Base-by-base conservation (phyloP, 305 asterid genomes). In the Withania somnifera region DNA sequence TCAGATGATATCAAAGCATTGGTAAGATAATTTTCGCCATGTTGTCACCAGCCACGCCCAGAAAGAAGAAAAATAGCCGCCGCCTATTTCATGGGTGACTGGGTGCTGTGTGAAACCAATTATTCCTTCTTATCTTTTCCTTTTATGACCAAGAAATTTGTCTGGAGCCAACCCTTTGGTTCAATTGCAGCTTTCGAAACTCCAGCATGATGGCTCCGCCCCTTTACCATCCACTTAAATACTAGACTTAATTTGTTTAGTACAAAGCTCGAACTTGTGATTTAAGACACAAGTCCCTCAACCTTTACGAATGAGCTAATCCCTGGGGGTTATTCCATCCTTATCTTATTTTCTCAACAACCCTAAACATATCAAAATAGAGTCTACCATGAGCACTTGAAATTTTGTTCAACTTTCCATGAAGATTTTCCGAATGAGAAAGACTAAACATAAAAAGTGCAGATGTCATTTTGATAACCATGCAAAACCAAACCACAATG, bases 351-450 rank as follows among this genome's bases (percentile, higher is more conserved):
- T 64, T 66, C 51, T 36, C 24, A 9, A 66, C 30, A 34, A 34
- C 36, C 5, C 76, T 66, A 36, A 66, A 36, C 26, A 45, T 24
- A 28, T 8, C 60, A 47, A 47, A 26, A 47, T 26, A 73, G 9
- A 42, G 42, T 73, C 42, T 47, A 24, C 15, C 1, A 47, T 6
- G 2, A 38, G 15, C 28, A 9, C 61, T 26, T 75, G 17, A 15
- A 73, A 47, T 5, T 3, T 14, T 7, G 14, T 45, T 47, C 2
- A 19, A 51, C 61, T 28, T 75, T 6, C 61, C 60, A 51, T 75
- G 79, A 77, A 42, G 26, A 85, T 80, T 78, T 84, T 66, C 79
- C 1, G 14, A 47, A 73, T 5, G 79, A 75, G 60, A 50, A 26
- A 47, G 79, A 28, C 61, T 50, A 47, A 71, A 67, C 76, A n/a